Base-by-base conservation (phyloP, 306 rosid genomes). In the Castanea crenata region DNA sequence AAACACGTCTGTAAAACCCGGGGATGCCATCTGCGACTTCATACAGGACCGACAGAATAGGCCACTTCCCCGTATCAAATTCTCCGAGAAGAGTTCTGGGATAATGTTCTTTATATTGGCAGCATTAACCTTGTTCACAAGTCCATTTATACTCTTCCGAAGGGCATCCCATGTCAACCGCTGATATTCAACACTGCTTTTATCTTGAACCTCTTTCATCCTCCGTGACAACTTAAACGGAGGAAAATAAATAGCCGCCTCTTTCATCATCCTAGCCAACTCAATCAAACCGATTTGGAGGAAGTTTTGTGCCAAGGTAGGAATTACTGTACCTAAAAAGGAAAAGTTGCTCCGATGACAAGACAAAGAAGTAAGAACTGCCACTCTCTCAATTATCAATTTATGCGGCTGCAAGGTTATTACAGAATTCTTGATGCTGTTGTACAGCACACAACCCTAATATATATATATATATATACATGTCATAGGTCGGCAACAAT, bases 1-100 rank as follows among this genome's bases (percentile, higher is more conserved):
- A 83, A 95, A 94, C 13, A 94, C 94, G 78, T 92, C 92, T 0
- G 99, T 95, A 80, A 95, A 95, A 15, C 95, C 96, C 0, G 98
- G 96, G 38, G 99, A 92, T 6, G 98, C 97, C 99, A 92, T 95
- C 80, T 95, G 98, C 0, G 99, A 95, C 80, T 92, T 95, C 98
- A 95, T 92, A 76, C 97, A 92, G 0, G 99, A 95, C 16, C 98
- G 90, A 81, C 97, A 95, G 11, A 95, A 92, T 19, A 95, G 89
- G 13, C 99, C 99, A 74, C 98, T 95, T 35, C 99, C 99, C 41
- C 99, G 87, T 52, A 95, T 84, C 69, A 95, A 80, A 78, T 95
- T 92, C 87, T 95, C 98, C 0, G 89, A 55, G 78, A 25, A 25
- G 27, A 1, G 27, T 25, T 25, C 1, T 25, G 27, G 97, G 74